phyloP scores from a whole-genome alignment of 345 rosid species.

The Acer campestre region DNA sequence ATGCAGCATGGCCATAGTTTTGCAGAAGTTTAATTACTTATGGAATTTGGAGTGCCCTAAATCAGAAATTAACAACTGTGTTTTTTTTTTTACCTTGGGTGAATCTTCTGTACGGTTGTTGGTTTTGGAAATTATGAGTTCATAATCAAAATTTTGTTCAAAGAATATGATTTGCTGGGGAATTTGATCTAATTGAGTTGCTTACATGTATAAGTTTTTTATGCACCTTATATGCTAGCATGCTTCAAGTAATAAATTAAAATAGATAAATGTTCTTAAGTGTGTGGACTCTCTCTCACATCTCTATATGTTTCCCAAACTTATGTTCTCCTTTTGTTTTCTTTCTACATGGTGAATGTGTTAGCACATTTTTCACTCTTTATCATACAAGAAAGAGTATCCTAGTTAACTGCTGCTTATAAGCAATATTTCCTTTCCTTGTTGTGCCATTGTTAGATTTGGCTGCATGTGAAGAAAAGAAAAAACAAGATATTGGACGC shows the following conservation, averaged over 20 bases:
- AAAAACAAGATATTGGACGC: conserved; percentile 37
- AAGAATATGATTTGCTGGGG: background rate
- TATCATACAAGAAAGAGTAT: conserved; percentile 8
- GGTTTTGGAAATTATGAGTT: background rate
- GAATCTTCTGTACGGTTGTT: background rate
- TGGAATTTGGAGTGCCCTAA: background rate
- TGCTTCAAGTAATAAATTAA: background rate
- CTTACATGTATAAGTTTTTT: background rate
- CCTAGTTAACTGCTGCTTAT: conserved; percentile 13
- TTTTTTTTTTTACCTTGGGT: background rate
- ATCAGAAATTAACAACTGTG: background rate
- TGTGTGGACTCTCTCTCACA: background rate
- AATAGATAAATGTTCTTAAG: background rate
- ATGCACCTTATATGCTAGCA: background rate
- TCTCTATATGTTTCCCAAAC: background rate
- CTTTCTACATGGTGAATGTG: background rate
- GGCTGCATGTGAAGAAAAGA: conserved; percentile 46
- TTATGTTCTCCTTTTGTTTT: background rate
- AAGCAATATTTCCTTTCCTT: conserved; percentile 1
- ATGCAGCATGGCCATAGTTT: background rate
- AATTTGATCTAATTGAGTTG: background rate
- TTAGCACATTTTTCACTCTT: background rate
- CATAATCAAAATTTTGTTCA: background rate
- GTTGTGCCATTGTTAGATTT: conserved; percentile 38
- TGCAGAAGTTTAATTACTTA: conserved; percentile 4